A percentile compares a stretch with the other conserved stretches of the same genome.
Conservation (phyloP, 495 filamentous ascomycete genomes). For the Aspergillus diversus region DNA sequence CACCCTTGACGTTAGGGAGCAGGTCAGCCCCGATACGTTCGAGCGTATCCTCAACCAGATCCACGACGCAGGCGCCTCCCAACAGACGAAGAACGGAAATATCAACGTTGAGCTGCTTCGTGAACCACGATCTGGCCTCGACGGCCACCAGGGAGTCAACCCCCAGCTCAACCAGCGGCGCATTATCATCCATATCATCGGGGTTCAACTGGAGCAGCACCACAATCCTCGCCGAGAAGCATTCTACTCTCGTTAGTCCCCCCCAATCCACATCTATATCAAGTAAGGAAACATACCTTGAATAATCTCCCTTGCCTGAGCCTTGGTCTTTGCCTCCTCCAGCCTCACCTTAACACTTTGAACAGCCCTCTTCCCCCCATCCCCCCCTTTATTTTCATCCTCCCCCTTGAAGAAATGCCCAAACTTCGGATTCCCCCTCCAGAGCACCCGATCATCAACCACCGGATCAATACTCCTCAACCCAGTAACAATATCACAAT, state of each 20-base stretch:
- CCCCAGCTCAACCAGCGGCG: conserved; percentile 34
- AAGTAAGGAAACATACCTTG: not conserved
- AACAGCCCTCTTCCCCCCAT: no score
- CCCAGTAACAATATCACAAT: no score
- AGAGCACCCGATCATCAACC: no score
- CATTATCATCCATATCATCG: not conserved
- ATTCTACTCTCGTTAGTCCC: not conserved
- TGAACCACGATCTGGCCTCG: conserved; percentile 49
- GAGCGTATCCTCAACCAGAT: not conserved
- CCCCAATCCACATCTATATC: conserved; percentile 11
- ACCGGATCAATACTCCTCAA: no score
- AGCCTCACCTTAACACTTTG: no score
- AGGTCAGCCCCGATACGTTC: not conserved
- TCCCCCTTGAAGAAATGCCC: no score
- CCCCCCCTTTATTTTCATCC: no score
- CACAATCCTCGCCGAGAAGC: not conserved
- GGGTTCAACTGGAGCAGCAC: not conserved
- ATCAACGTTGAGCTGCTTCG: conserved; percentile 39
- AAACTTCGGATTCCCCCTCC: no score
- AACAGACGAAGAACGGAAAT: conserved; percentile 36
- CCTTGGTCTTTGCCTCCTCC: no score
- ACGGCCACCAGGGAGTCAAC: conserved; percentile 56
- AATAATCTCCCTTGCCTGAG: no score
- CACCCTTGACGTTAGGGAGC: conserved; percentile 4
- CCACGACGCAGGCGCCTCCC: conserved; percentile 18